Percentiles rank a stretch among this genome's conserved stretches.
Evolutionary conservation across 2,329 filamentous ascomycete genomes (phyloP).

Genomic region (Fusarium irregulare): DNA sequence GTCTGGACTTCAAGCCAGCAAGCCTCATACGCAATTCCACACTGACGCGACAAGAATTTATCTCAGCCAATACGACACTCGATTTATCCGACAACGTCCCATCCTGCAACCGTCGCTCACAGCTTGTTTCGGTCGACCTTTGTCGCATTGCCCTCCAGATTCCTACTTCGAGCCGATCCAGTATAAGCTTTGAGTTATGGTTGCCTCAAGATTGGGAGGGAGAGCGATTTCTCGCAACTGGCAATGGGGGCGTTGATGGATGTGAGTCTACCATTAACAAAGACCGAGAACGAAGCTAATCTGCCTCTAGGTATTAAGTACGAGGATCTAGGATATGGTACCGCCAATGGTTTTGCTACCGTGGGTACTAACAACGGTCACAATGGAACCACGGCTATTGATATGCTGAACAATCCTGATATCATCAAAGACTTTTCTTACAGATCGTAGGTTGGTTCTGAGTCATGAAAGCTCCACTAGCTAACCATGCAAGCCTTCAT

Average conservation of each 20-base stretch:
- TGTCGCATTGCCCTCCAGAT: slow-evolving; percentile 21
- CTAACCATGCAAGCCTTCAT: background rate
- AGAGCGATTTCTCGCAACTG: slow-evolving; percentile 57
- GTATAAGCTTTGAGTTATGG: slow-evolving; percentile 57
- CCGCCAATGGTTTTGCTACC: slow-evolving; percentile 56
- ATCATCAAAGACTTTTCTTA: slow-evolving; percentile 53
- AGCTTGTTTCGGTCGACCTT: slow-evolving; percentile 5
- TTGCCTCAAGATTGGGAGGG: slow-evolving; percentile 58
- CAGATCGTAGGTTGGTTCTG: slow-evolving; percentile 20
- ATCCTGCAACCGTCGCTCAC: slow-evolving; percentile 21
- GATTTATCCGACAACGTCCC: slow-evolving; percentile 8
- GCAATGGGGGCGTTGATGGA: slow-evolving; percentile 61
- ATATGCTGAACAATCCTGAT: slow-evolving; percentile 51
- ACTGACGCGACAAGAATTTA: slow-evolving; percentile 18
- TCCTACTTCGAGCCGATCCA: slow-evolving; percentile 32
- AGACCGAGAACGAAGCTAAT: background rate
- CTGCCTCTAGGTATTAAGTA: slow-evolving; percentile 52
- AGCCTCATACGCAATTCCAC: slow-evolving; percentile 11
- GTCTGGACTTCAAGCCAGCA: slow-evolving; percentile 4
- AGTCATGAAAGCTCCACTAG: too few relatives aligned
- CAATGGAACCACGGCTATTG: slow-evolving; percentile 51
- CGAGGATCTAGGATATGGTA: slow-evolving; percentile 53
- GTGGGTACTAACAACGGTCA: slow-evolving; percentile 64
- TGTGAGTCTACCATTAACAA: slow-evolving; percentile 48
- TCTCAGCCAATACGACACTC: slow-evolving; percentile 1